Conservation (phyloP, 768 basidiomycete species). For the Xanthoconium stramineum region DNA sequence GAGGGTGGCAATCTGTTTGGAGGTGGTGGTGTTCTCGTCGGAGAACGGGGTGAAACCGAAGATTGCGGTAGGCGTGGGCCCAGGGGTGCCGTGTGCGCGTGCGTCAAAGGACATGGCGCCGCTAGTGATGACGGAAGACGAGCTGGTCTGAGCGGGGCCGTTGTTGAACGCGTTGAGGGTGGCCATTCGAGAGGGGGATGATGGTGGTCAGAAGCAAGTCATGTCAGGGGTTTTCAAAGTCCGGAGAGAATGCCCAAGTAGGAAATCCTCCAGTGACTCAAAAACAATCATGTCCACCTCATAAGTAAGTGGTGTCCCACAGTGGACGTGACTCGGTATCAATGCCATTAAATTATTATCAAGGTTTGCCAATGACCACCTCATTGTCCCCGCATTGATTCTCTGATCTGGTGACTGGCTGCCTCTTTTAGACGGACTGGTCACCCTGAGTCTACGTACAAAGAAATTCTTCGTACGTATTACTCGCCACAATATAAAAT, state of each 20-base stretch:
- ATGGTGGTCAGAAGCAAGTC: conserved; percentile 11
- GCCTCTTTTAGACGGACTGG: not conserved
- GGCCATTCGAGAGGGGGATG: conserved; percentile 43
- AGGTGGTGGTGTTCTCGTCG: conserved; percentile 58
- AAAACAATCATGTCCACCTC: too few relatives aligned
- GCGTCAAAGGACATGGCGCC: conserved; percentile 63
- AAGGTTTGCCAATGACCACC: too few relatives aligned
- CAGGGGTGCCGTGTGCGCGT: conserved; percentile 44
- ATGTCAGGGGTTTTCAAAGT: not conserved
- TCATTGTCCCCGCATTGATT: not conserved
- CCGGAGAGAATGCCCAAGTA: not conserved
- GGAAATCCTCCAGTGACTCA: not conserved
- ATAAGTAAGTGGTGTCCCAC: too few relatives aligned
- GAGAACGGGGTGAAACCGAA: conserved; percentile 33
- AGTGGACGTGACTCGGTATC: too few relatives aligned
- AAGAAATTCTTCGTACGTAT: not conserved
- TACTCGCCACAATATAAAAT: too few relatives aligned
- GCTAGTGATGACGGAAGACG: conserved; percentile 39
- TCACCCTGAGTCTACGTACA: not conserved
- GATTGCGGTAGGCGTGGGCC: not conserved
- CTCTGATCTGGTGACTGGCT: not conserved
- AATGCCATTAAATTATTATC: too few relatives aligned
- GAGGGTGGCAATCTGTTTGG: conserved; percentile 54
- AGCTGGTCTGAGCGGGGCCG: conserved; percentile 17
- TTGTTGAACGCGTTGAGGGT: conserved; percentile 44